Conservation (phyloP, 2,329 filamentous ascomycete species). For the Nothophaeocryptopus gaeumannii region DNA sequence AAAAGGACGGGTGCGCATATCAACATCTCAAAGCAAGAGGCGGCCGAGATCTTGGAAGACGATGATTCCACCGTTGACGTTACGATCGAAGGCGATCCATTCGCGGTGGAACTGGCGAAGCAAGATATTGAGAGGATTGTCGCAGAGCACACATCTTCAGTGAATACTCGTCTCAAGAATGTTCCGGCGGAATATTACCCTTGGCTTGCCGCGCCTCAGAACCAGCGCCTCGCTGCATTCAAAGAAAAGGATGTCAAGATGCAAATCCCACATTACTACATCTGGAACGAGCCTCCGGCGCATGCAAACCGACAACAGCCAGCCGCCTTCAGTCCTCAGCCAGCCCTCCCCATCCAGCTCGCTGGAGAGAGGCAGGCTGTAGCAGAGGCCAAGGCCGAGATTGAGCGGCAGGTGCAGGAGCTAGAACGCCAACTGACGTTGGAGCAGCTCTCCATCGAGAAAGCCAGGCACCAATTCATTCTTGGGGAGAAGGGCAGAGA, state of each 20-base stretch:
- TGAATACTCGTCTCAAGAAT: slow-evolving; percentile 75
- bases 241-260: slow-evolving; percentile 76
- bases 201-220: slow-evolving; percentile 81
- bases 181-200: slow-evolving; percentile 93
- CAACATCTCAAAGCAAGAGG: slow-evolving; percentile 79
- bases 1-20: slow-evolving; percentile 87
- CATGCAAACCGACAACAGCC: slow-evolving; percentile 61
- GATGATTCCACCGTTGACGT: slow-evolving; percentile 78
- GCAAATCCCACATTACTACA: slow-evolving; percentile 77
- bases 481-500: slow-evolving; percentile 78
- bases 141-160: slow-evolving; percentile 76
- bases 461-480: slow-evolving; percentile 90
- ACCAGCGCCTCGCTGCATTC: slow-evolving; percentile 63
- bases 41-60: slow-evolving; percentile 54
- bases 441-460: slow-evolving; percentile 77
- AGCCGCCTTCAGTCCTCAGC: slow-evolving; percentile 67
- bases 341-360: slow-evolving; percentile 76
- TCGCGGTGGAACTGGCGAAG: slow-evolving; percentile 79
- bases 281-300: slow-evolving; percentile 65
- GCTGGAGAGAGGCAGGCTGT: slow-evolving; percentile 82
- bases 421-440: slow-evolving; percentile 73
- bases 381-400: slow-evolving; percentile 72
- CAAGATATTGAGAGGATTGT: slow-evolving; percentile 84
- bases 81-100: slow-evolving; percentile 82
- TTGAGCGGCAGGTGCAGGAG: slow-evolving; percentile 74